Conservation (phyloP, 169 alveolate species). For the Plasmodium cynomolgi region DNA sequence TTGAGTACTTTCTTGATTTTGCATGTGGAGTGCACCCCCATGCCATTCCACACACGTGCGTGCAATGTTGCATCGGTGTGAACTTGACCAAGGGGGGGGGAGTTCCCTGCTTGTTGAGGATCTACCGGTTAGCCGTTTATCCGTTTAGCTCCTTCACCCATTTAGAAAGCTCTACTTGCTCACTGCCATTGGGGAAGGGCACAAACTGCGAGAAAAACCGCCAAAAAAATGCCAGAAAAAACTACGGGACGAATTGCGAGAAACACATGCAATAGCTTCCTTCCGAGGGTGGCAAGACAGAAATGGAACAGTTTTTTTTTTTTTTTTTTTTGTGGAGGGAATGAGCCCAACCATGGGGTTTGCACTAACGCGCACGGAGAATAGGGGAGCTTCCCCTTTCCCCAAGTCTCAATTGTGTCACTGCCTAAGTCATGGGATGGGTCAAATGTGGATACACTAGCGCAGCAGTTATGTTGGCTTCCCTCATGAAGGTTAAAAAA, state of each 20-base stretch:
- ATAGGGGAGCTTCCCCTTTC: neutral
- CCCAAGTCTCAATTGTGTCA: neutral
- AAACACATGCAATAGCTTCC: neutral
- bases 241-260: neutral
- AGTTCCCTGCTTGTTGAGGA: neutral
- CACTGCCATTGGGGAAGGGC: neutral
- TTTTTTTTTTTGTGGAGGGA: neutral
- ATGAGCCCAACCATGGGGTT: neutral
- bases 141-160: neutral
- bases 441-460: neutral
- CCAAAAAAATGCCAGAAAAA: too few species aligned
- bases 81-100: neutral
- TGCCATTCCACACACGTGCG: neutral
- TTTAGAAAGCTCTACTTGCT: neutral
- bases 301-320: neutral
- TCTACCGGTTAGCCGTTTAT: neutral
- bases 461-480: neutral
- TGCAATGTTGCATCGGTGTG: neutral
- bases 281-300: neutral
- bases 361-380: slow-evolving; percentile 5
- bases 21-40: neutral
- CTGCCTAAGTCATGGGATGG: neutral
- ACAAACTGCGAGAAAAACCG: neutral
- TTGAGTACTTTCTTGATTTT: neutral
- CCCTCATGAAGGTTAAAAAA: neutral